These are phyloP conservation scores for Salinomyces thailandicus DNA, from an alignment of 2,329 filamentous ascomycete species.

Conservation along the genomic window DNA sequence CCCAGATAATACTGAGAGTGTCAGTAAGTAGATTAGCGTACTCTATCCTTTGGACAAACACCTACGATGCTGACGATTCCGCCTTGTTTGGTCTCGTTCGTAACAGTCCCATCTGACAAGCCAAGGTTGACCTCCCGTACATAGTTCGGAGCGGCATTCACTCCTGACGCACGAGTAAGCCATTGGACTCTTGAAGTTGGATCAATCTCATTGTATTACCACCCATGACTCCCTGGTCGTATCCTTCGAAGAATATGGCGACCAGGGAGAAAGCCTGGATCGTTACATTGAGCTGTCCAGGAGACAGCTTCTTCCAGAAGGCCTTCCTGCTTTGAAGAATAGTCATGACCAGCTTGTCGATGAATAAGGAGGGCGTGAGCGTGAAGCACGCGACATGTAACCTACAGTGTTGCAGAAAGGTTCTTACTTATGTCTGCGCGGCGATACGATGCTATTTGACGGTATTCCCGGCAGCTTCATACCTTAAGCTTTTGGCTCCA, in stretches of 20 bases:
- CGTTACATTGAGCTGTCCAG: conserved; percentile 33
- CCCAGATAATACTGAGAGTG: conserved; percentile 43
- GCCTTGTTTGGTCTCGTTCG: conserved; percentile 40
- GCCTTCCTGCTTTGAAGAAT: no score
- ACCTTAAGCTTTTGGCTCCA: no score
- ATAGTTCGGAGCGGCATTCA: conserved; percentile 36
- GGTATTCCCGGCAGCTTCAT: no score
- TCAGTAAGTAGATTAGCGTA: no score
- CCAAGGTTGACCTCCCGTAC: conserved; percentile 39
- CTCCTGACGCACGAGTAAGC: conserved; percentile 36
- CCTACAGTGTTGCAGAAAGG: no score
- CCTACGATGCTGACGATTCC: conserved; percentile 39
- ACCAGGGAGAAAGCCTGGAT: conserved; percentile 27
- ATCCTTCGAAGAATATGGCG: conserved; percentile 35
- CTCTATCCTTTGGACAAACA: no score
- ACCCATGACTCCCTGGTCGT: conserved; percentile 33
- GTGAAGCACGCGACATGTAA: no score
- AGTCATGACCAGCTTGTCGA: no score
- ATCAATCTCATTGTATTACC: neutral
- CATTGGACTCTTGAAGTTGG: neutral
- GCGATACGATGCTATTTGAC: no score
- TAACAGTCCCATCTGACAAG: conserved; percentile 35
- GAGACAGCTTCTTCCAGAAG: conserved; percentile 36
- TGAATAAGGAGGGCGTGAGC: no score
- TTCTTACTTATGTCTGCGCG: no score